Evolutionary conservation across 129 eudicot species (phyloP), one percentile per base, ranked within the genome.

Genomic region (Rutidosis leptorrhynchoides): DNA sequence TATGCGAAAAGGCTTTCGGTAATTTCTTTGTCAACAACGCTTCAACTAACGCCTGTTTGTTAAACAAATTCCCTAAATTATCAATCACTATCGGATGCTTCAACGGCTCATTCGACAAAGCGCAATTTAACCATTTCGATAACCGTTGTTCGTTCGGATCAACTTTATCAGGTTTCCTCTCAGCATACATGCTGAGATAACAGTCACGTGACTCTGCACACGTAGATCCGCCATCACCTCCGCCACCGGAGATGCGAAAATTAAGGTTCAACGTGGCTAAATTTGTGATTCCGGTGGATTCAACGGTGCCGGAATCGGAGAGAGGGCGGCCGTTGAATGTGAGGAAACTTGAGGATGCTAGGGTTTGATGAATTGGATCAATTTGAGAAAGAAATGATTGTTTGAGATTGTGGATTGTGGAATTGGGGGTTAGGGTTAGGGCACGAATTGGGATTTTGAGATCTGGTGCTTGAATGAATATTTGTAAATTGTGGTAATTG

Each of bases 141-240:
- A 92, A 55, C 3, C 96, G 67, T 64, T 81, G 77, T 74, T 92
- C 98, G 7, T 88, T 85, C 0, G 98, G 98, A 25, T 92, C 98
- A 22, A 78, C 84, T 46, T 88, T 92, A 62, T 92, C 98, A 1
- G 98, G 98, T 76, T 92, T 88, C 24, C 83, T 92, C 6, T 62
- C 83, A 0, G 96, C 96, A 55, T 92, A 92, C 98, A 92, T 92
- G 64, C 88, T 92, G 48, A 92, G 82, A 25, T 85, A 92, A 49
- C 98, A 92, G 72, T 92, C 98, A 14, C 98, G 88, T 0, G 98
- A 92, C 85, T 92, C 98, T 0, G 98, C 98, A 16, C 98, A 81
- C 22, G 98, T 92, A 26, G 96, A 81, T 15, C 98, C 98, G 16
- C 96, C 98, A 78, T 92, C 98, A 0, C 96, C 96, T 0, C 97